Evolutionary conservation across 148 eudicot species (phyloP), one percentile per base, ranked within the genome.

Genomic region (Chenopodium suecicum): DNA sequence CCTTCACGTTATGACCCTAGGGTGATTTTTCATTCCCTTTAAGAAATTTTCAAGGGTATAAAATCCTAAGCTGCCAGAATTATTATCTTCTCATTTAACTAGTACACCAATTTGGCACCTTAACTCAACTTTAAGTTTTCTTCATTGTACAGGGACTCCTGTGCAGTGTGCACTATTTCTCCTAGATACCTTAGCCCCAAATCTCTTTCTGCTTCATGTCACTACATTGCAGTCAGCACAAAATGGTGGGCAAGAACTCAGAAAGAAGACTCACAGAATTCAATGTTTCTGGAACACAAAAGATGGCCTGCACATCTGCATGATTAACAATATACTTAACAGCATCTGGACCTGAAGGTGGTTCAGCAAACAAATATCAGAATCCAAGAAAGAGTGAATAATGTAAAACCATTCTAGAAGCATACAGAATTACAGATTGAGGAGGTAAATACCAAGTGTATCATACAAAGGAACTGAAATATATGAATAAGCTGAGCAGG

Each of bases 401-500:
- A 74, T n/a, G 67, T 72, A 74, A 80, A 46, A 22, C 52, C 20
- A 32, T n/a, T 25, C 77, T 47, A 16, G 11, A 75, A 27, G 41
- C 20, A 47, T 5, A 67, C 52, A 67, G 78, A 73, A 23, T 71
- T 7, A 67, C 52, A 67, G 78, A 73, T 29, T 71, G 37, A 74
- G 74, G 56, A 79, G 74, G 85, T 34, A 76, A 63, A 69, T 81
- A 91, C 98, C 98, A 81, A 95, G 90, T 56, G 97, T 95, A 74
- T 95, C 98, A 81, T 95, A 95, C 78, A 95, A 85, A 78, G 98
- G 98, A 73, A 95, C 97, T 80, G 98, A 95, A 73, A 85, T 80
- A 80, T 86, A 92, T 1, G 98, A 95, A 89, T 93, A 95, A 68
- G 97, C 96, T 20, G 98, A 89, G 88, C 98, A 95, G 63, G 96